phyloP scores from a whole-genome alignment of 805 yeast species.

The Martiniozyma abietophila region DNA sequence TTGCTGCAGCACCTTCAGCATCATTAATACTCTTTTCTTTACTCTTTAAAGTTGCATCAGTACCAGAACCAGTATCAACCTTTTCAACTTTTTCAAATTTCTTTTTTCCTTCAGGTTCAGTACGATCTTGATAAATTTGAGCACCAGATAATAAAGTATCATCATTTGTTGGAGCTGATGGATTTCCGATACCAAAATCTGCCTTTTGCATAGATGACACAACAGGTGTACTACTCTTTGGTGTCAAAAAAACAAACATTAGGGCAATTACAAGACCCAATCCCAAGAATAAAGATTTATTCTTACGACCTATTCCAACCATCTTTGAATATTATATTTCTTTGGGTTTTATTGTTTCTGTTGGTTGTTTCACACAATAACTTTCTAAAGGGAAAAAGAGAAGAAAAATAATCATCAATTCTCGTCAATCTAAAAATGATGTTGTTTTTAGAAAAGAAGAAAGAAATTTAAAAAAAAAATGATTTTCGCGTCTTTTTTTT shows the following conservation, averaged over 20 bases:
- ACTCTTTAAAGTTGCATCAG: constrained; percentile 13
- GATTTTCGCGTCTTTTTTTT: too few relatives aligned
- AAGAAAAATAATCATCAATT: too few relatives aligned
- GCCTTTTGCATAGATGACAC: constrained; percentile 6
- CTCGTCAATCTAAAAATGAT: too few relatives aligned
- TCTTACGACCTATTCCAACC: constrained; percentile 11
- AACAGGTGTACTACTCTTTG: background rate
- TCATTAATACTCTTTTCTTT: constrained; percentile 9
- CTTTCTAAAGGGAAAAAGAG: too few relatives aligned
- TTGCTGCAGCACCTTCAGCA: constrained; percentile 6
- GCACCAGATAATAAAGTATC: constrained; percentile 13
- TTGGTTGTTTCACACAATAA: too few relatives aligned
- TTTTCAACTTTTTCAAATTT: constrained; percentile 9
- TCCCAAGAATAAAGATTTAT: constrained; percentile 9
- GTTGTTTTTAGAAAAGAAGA: too few relatives aligned
- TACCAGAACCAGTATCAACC: constrained; percentile 9
- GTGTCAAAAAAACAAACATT: constrained; percentile 1
- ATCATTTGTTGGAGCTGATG: constrained; percentile 6
- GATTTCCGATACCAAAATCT: constrained; percentile 7
- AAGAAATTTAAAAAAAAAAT: too few relatives aligned
- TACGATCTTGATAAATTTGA: constrained; percentile 10
- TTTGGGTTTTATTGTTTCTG: too few relatives aligned
- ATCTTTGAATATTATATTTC: constrained; percentile 5
- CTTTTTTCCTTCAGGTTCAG: constrained; percentile 9
- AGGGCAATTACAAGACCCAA: constrained; percentile 8